Conservation (phyloP, 495 filamentous ascomycete genomes). For the Xylaria curta region DNA sequence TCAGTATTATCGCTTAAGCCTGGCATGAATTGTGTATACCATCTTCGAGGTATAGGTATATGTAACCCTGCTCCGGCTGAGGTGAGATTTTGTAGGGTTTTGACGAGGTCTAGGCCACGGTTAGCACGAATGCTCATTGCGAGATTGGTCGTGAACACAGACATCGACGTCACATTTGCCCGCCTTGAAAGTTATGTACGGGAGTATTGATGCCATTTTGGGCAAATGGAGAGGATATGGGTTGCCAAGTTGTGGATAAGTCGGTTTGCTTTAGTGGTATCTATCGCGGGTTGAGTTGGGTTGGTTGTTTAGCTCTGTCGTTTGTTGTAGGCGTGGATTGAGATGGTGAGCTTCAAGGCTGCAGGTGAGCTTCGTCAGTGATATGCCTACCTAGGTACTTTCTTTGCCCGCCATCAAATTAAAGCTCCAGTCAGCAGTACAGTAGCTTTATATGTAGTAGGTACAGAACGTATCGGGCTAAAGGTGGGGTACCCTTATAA, state of each 20-base stretch:
- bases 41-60: conserved; percentile 95
- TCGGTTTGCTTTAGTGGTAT: conserved; percentile 7
- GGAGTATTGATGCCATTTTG: conserved; percentile 73
- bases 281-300: background rate
- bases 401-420: background rate
- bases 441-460: no score
- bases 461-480: background rate
- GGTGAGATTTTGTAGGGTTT: conserved; percentile 72
- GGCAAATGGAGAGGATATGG: background rate
- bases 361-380: conserved; percentile 42
- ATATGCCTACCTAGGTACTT: background rate
- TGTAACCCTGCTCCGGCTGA: conserved; percentile 76
- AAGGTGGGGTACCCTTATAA: background rate
- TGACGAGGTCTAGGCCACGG: conserved; percentile 54
- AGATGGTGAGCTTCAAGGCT: conserved; percentile 35
- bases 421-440: no score
- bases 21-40: conserved; percentile 52
- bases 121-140: conserved; percentile 38
- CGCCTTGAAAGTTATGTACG: conserved; percentile 96
- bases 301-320: conserved; percentile 8
- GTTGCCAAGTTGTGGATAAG: background rate
- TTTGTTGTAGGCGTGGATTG: background rate
- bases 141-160: conserved; percentile 43
- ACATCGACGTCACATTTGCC: conserved; percentile 89
- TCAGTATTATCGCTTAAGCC: conserved; percentile 31